phyloP scores from a whole-genome alignment of 1,284 basidiomycete genomes.

The Trametes versicolor region DNA sequence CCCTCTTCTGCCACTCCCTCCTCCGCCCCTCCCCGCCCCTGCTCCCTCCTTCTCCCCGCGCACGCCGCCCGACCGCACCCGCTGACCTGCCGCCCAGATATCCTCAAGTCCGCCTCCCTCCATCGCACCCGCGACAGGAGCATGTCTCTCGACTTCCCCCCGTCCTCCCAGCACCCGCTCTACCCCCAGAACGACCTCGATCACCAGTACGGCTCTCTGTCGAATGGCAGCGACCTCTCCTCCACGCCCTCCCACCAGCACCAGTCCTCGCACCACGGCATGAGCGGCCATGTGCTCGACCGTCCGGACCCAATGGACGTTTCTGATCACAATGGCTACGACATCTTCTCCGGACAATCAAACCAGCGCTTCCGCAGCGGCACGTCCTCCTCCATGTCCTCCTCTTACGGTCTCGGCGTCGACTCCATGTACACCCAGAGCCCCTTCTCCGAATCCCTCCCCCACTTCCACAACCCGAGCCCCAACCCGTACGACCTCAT shows the following conservation, averaged over 20 bases:
- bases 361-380: slow-evolving; percentile 69
- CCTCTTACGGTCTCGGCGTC: slow-evolving; percentile 59
- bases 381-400: slow-evolving; percentile 68
- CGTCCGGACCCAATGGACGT: slow-evolving; percentile 44
- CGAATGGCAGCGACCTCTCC: slow-evolving; percentile 38
- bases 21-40: slow-evolving; percentile 16
- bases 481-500: slow-evolving; percentile 71
- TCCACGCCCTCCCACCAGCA: slow-evolving; percentile 33
- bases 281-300: slow-evolving; percentile 45
- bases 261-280: slow-evolving; percentile 39
- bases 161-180: slow-evolving; percentile 54
- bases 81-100: slow-evolving; percentile 37
- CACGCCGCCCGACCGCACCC: slow-evolving; percentile 20
- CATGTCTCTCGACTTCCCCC: slow-evolving; percentile 67
- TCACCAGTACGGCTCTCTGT: slow-evolving; percentile 41
- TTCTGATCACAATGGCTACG: slow-evolving; percentile 56
- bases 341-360: slow-evolving; percentile 61
- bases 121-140: slow-evolving; percentile 49
- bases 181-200: slow-evolving; percentile 58
- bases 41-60: slow-evolving; percentile 23
- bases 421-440: slow-evolving; percentile 67
- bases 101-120: slow-evolving; percentile 56
- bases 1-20: slow-evolving; percentile 17
- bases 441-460: slow-evolving; percentile 65
- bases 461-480: slow-evolving; percentile 61